Base-by-base conservation (phyloP, 2,329 filamentous ascomycete genomes). In the Helminthosporium solani region DNA sequence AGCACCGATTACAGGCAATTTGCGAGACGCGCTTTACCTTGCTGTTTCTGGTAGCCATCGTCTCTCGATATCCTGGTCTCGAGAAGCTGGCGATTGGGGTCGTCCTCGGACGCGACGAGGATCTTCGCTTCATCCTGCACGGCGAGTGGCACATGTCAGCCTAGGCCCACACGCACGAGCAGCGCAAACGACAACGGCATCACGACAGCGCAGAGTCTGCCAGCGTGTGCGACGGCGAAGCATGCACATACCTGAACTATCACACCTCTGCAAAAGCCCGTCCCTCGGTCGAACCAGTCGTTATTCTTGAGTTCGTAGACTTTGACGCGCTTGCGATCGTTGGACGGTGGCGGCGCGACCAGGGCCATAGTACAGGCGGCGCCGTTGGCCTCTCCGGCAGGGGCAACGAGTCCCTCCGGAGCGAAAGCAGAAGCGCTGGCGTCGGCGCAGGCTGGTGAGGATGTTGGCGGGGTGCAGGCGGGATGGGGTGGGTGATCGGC, bases 241-340 rank as follows among this genome's bases (percentile, higher is more conserved):
- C 16, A 36, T 31, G 23, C 18, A 71, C 87, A 70, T 82, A 94
- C 88, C 70, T 84, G 80, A 54, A 85, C 74, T 55, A 87, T 82
- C 55, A 84, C 80, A 38, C 91, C 90, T 49, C 84, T 88, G 71
- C 94, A 97, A 72, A 96, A 96, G 53, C 94, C 94, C 38, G 94
- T 99, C 55, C 94, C 94, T 65, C 92, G 82, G 75, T 99, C 94
- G 70, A 92, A 96, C 94, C 94, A 99, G 83, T 97, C 94, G 80
- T 95, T 96, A 75, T 96, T 90, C 72, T 89, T 90, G 64, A 99
- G 82, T 78, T 97, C 94, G 73, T 99, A 99, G 70, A 99, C 94
- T 79, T 99, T 99, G 73, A 97, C 94, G 79, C 94, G 75, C 67
- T 77, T 78, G 65, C 74, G 74, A 63, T 78, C 75, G 61, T 74